Percentiles rank a stretch among this genome's conserved stretches.
These are phyloP conservation scores for Buxus sempervirens DNA, from an alignment of 164 flowering plant species.

Conservation along the genomic window DNA sequence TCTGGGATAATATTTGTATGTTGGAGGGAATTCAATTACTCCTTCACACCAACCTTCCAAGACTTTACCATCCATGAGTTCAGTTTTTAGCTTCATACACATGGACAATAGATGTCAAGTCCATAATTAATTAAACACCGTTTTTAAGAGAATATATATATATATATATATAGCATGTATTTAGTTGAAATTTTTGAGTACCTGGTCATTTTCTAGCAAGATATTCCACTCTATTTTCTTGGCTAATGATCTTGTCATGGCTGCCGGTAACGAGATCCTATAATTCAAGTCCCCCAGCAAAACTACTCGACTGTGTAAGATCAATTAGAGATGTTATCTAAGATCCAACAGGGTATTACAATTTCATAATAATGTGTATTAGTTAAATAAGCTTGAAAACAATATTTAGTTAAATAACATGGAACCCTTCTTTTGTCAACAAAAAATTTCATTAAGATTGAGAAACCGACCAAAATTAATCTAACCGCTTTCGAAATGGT, in stretches of 20 bases:
- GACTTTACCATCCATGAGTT: slow-evolving; percentile 50
- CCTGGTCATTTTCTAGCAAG: slow-evolving; percentile 33
- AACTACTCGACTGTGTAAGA: slow-evolving; percentile 28
- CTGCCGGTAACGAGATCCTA: slow-evolving; percentile 33
- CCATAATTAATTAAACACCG: background rate
- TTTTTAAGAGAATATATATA: background rate
- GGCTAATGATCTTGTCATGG: slow-evolving; percentile 20
- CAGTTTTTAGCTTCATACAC: slow-evolving; percentile 47
- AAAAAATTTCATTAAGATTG: too few species aligned
- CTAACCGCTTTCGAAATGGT: background rate
- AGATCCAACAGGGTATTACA: background rate
- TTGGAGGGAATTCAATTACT: slow-evolving; percentile 49
- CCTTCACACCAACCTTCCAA: slow-evolving; percentile 67
- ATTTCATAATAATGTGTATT: background rate
- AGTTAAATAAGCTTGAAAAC: background rate
- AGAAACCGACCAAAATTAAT: too few species aligned
- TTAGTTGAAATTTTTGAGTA: slow-evolving; percentile 1
- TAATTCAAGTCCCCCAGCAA: slow-evolving; percentile 41
- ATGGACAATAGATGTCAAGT: background rate
- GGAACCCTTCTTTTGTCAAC: background rate
- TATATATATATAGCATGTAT: background rate
- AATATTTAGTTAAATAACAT: background rate
- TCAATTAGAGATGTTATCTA: background rate
- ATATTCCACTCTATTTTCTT: slow-evolving; percentile 26
- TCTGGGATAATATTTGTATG: slow-evolving; percentile 54